Evolutionary conservation across 2,329 filamentous ascomycete species (phyloP), one percentile per base, ranked within the genome.

Genomic region (Zalaria obscura): DNA sequence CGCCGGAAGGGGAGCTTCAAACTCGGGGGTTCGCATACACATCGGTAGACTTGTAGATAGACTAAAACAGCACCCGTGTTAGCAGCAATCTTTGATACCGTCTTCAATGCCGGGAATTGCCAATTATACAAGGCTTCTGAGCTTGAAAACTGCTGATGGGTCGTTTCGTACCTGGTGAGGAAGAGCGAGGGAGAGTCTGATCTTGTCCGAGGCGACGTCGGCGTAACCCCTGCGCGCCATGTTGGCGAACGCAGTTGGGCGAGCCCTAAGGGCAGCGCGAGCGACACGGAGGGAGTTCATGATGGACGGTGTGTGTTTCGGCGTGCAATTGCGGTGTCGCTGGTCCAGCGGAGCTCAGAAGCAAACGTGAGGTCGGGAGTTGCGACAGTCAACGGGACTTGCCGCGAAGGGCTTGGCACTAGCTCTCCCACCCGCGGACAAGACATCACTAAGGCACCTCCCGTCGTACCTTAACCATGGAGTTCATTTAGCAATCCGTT

Each of bases 251-350:
- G 80, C 75, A 60, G 82, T 71, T 61, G 87, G 81, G 60, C 81
- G 82, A 61, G 78, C 84, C 69, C 86, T 76, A 65, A 94, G 75
- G 71, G 86, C 89, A 67, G 79, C 77, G 68, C 89, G 83, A 73
- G 87, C 84, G 68, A 94, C 74, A 69, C 88, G 86, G 70, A 95
- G 71, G 67, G 86, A 83, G 78, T 87, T 94, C 89, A 96, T 96
- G 70, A 67, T 77, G 47, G 18, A 18, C 18, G 18, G 18, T 18
- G 18, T 18, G 18, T 18, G 18, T 18, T 18, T 18, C 18, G 18
- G 18, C 18, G 18, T 18, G 18, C 18, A 18, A 18, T 18, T 18
- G 18, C 18, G 18, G 18, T 18, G 18, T 18, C 18, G 18, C 18
- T 18, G 18, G 18, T 18, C 18, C 18, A 18, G 18, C 18, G 18